Percentiles rank a stretch among this genome's conserved stretches.
phyloP scores from a whole-genome alignment of 768 basidiomycete genomes.

The Artomyces pyxidatus region DNA sequence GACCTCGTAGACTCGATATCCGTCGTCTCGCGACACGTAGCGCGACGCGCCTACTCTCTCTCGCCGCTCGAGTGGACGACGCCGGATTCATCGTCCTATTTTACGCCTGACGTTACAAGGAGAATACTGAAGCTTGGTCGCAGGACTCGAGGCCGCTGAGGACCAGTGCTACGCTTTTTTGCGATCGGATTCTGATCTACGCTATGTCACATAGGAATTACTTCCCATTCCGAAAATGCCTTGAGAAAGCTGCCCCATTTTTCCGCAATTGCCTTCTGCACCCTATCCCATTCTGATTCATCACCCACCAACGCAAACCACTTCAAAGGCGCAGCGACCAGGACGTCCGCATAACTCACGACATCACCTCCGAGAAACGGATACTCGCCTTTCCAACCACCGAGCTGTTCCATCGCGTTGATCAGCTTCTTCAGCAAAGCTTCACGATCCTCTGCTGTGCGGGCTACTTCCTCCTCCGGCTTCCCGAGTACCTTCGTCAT shows the following conservation, averaged over 20 bases:
- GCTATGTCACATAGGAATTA: too few species aligned
- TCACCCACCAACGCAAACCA: not conserved
- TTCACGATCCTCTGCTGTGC: not conserved
- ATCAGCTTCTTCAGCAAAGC: not conserved
- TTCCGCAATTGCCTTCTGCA: not conserved
- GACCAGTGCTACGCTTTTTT: too few species aligned
- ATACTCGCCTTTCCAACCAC: not conserved
- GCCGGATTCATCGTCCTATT: too few species aligned
- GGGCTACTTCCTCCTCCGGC: not conserved
- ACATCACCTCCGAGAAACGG: not conserved
- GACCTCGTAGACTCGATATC: too few species aligned
- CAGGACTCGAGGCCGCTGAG: too few species aligned
- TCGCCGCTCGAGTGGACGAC: too few species aligned
- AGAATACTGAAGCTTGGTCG: too few species aligned
- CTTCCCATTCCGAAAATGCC: not conserved
- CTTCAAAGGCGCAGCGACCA: not conserved
- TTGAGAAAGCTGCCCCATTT: slow-evolving; percentile 1
- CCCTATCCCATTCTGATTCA: slow-evolving; percentile 3
- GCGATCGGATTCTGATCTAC: too few species aligned
- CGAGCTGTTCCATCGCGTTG: not conserved
- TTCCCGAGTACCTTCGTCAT: slow-evolving; percentile 3
- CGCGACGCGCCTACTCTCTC: too few species aligned
- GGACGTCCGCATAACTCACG: slow-evolving; percentile 9
- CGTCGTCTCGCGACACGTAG: too few species aligned
- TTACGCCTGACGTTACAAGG: too few species aligned